Evolutionary conservation across 106 monocot species (phyloP).

Genomic region (Dactylorhiza incarnata): DNA sequence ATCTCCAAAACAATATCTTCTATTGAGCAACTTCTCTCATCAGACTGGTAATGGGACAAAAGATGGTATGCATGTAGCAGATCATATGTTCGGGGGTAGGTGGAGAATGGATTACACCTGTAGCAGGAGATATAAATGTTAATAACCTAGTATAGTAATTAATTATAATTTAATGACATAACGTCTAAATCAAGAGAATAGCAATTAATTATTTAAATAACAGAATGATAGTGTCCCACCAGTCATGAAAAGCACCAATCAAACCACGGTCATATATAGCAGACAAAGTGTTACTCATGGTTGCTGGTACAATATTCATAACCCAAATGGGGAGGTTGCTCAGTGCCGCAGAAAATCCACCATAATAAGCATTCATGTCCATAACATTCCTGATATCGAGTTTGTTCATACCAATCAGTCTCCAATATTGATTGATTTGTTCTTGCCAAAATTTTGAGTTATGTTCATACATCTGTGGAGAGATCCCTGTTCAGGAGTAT

Average conservation of each 20-base stretch:
- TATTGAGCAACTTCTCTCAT: conserved; percentile 45
- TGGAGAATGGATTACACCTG: conserved; percentile 87
- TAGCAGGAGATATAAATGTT: background rate
- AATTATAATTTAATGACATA: background rate
- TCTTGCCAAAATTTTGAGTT: conserved; percentile 70
- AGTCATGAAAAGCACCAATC: conserved; percentile 89
- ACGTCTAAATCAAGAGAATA: background rate
- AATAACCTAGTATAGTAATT: background rate
- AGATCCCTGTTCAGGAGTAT: conserved; percentile 36
- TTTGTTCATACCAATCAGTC: conserved; percentile 45
- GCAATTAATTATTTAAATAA: background rate
- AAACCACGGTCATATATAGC: conserved; percentile 95
- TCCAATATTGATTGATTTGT: conserved; percentile 69
- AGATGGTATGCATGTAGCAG: conserved; percentile 81
- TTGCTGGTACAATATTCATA: conserved; percentile 90
- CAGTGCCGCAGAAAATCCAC: conserved; percentile 87
- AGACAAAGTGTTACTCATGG: conserved; percentile 59
- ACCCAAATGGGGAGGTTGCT: conserved; percentile 73
- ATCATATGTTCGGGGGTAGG: conserved; percentile 96
- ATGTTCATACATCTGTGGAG: conserved; percentile 37
- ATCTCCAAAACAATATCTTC: conserved; percentile 97
- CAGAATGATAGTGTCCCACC: conserved; percentile 37
- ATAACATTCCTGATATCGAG: conserved; percentile 71
- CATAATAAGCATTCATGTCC: conserved; percentile 97
- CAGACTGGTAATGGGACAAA: conserved; percentile 64